Percentiles rank a stretch among this genome's conserved stretches.
These are phyloP conservation scores for Tricholoma hemisulphureum DNA, from an alignment of 768 basidiomycete genomes.

Conservation along the genomic window DNA sequence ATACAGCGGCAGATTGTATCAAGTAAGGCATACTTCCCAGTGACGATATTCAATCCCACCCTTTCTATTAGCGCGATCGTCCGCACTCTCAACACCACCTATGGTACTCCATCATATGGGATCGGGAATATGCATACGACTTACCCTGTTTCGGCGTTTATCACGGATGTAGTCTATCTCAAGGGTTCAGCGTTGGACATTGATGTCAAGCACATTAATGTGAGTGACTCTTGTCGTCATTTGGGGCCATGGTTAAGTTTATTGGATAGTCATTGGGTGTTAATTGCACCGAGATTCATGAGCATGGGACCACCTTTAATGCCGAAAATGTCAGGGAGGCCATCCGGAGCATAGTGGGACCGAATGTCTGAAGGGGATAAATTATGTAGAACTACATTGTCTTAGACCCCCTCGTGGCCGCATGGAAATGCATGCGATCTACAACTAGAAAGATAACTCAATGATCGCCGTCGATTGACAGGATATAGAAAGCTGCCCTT, in stretches of 20 bases:
- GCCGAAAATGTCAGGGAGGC: slow-evolving; percentile 44
- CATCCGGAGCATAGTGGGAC: slow-evolving; percentile 23
- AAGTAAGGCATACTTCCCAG: slow-evolving; percentile 39
- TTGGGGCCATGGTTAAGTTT: neutral
- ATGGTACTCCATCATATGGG: slow-evolving; percentile 52
- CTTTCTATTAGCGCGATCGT: slow-evolving; percentile 54
- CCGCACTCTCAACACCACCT: slow-evolving; percentile 63
- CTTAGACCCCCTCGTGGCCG: too few species aligned
- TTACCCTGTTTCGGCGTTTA: slow-evolving; percentile 75
- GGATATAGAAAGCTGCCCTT: too few species aligned
- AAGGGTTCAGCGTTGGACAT: slow-evolving; percentile 61
- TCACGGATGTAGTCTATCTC: slow-evolving; percentile 84
- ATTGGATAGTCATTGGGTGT: slow-evolving; percentile 54
- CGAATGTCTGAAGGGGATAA: neutral
- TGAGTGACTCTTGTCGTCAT: slow-evolving; percentile 33
- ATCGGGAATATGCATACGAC: slow-evolving; percentile 58
- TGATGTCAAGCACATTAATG: slow-evolving; percentile 59
- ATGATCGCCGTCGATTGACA: too few species aligned
- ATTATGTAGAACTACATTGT: too few species aligned
- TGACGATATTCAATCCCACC: slow-evolving; percentile 2
- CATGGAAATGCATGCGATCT: too few species aligned
- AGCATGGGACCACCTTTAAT: slow-evolving; percentile 38
- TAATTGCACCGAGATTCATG: slow-evolving; percentile 49
- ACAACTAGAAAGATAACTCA: too few species aligned
- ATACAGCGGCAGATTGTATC: slow-evolving; percentile 83